Conservation (phyloP, 495 filamentous ascomycete genomes). For the Aspergillus bridgeri region DNA sequence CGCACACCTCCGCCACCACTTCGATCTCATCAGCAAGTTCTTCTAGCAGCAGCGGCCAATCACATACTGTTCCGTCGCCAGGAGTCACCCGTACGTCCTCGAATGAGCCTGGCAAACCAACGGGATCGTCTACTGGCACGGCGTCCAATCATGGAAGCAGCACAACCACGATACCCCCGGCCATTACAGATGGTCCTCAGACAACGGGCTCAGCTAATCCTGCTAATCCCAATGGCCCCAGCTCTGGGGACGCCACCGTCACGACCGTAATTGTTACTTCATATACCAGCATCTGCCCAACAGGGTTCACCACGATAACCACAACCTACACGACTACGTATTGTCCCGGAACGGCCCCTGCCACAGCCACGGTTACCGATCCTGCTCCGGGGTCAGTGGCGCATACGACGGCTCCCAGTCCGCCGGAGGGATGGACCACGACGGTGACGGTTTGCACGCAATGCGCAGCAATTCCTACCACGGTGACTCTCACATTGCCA, state of each 20-base stretch:
- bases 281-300: constrained; percentile 43
- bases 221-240: constrained; percentile 1
- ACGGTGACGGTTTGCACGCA: constrained; percentile 44
- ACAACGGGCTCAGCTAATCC: constrained; percentile 1
- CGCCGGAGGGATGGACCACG: constrained; percentile 44
- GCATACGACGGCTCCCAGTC: constrained; percentile 15
- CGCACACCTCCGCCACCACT: not conserved
- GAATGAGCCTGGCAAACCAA: constrained; percentile 1
- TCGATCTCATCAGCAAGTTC: constrained; percentile 5
- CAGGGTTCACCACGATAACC: constrained; percentile 44
- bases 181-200: constrained; percentile 41
- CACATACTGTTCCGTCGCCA: not conserved
- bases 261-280: constrained; percentile 43
- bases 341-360: constrained; percentile 31
- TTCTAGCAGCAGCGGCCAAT: not conserved
- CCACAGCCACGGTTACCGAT: constrained; percentile 26
- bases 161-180: constrained; percentile 10
- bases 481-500: constrained; percentile 44
- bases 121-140: constrained; percentile 1
- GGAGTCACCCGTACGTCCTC: not conserved
- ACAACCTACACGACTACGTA: constrained; percentile 38
- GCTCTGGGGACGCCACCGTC: constrained; percentile 20
- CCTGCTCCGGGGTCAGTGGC: constrained; percentile 17
- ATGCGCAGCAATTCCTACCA: constrained; percentile 37
- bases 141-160: constrained; percentile 12